These are phyloP conservation scores for Mrakia hoshinonis DNA, from an alignment of 768 basidiomycete genomes.

Conservation along the genomic window DNA sequence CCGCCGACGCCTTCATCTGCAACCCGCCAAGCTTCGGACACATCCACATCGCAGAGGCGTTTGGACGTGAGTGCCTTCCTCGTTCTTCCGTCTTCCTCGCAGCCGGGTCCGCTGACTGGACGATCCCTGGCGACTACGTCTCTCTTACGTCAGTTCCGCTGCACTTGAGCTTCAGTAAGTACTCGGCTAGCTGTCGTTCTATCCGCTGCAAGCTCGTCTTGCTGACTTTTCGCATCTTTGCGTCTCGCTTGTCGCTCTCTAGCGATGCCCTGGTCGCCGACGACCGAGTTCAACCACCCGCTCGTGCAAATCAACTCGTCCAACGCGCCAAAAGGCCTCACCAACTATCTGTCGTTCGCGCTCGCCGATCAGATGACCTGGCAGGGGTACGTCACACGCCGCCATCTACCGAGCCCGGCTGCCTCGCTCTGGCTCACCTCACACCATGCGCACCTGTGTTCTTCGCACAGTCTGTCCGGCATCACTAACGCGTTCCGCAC, in stretches of 20 bases:
- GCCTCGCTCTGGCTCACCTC: background rate
- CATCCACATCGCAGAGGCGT: conserved; percentile 57
- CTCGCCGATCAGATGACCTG: conserved; percentile 56
- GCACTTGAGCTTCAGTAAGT: conserved; percentile 31
- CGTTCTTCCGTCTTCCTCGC: conserved; percentile 53
- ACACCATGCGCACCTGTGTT: background rate
- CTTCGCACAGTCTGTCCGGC: conserved; percentile 48
- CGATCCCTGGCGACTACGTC: conserved; percentile 31
- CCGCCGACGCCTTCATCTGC: conserved; percentile 57
- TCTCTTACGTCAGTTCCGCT: conserved; percentile 33
- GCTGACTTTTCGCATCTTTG: background rate
- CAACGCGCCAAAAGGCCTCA: conserved; percentile 51
- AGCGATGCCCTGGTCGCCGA: conserved; percentile 58
- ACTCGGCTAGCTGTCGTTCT: too few relatives aligned
- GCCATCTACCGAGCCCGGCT: background rate
- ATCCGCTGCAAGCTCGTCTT: background rate
- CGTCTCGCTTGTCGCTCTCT: conserved; percentile 30
- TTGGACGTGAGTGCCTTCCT: conserved; percentile 44
- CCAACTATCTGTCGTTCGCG: conserved; percentile 47
- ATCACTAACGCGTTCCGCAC: conserved; percentile 54
- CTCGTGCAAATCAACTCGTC: conserved; percentile 53
- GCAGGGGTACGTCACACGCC: conserved; percentile 47
- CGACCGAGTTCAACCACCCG: conserved; percentile 54
- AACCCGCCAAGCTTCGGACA: conserved; percentile 63
- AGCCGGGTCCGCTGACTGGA: background rate